Conservation (phyloP, 139 green algal species). For the Coelastrella sp. region DNA sequence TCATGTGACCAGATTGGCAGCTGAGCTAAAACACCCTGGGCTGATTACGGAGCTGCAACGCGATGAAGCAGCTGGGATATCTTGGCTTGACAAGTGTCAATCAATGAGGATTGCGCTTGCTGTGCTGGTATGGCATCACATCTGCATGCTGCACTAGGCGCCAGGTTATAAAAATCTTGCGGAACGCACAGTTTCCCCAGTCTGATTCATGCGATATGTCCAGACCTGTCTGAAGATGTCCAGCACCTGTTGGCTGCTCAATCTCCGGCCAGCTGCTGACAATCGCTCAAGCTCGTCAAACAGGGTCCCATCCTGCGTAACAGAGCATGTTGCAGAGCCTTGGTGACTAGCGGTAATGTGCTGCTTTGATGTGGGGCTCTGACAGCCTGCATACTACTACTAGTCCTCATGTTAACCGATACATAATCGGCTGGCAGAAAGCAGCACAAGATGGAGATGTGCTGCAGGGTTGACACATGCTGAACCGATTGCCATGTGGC, state of each 20-base stretch:
- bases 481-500: too few relatives aligned
- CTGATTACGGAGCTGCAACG: too few relatives aligned
- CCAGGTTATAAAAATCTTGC: too few relatives aligned
- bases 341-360: background rate
- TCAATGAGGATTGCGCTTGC: too few relatives aligned
- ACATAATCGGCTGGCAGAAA: too few relatives aligned
- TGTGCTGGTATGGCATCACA: background rate
- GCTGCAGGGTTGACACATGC: too few relatives aligned
- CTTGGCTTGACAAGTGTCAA: too few relatives aligned
- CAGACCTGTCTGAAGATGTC: constrained; percentile 70
- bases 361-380: background rate
- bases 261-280: constrained; percentile 11
- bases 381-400: background rate
- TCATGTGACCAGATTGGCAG: too few relatives aligned
- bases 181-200: background rate
- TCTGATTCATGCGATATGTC: background rate
- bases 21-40: too few relatives aligned
- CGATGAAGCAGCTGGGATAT: too few relatives aligned
- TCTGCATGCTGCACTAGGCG: background rate
- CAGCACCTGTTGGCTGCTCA: constrained; percentile 62
- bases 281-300: constrained; percentile 61
- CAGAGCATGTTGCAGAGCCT: background rate
- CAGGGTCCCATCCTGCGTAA: constrained; percentile 65
- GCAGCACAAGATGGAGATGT: too few relatives aligned
- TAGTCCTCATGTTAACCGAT: too few relatives aligned